Evolutionary conservation across 164 flowering plant genomes (phyloP), one percentile per base, ranked within the genome.

Genomic region (Paratinospora sagittata): DNA sequence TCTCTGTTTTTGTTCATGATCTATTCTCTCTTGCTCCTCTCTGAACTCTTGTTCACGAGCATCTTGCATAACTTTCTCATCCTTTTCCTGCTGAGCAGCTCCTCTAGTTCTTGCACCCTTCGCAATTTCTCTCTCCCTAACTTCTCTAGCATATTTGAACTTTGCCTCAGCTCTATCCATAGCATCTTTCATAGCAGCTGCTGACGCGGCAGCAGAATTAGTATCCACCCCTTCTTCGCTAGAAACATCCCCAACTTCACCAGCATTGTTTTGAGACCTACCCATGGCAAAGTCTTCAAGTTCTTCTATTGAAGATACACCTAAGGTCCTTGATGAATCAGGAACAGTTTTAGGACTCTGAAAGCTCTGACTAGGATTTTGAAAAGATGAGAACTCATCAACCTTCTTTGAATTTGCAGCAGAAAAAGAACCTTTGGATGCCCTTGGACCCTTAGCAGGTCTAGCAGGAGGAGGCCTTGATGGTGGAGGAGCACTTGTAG

Each of bases 401-500:
- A 62, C 80, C 78, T 86, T 88, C 80, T 80, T 85, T 27, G 81
- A 70, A 77, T 78, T 81, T 66, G 67, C 72, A 49, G 82, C 74
- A 27, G 79, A 70, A 75, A 72, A 77, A 67, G 76, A 80, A 74
- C 85, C 76, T 33, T 66, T 62, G 47, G 77, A 85, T n/a, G 80
- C 70, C 76, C 77, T 91, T 34, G 85, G 73, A 73, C 72, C 34
- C 8, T 78, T 81, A 13, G 83, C 78, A 23, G 94, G 90, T 76
- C 87, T 83, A 19, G 92, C 85, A 70, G 98, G 86, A 67, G 98
- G 98, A 9, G 97, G 98, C 75, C 99, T 90, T 76, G 98, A 87
- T 75, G 99, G 99, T 21, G 99, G 98, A 61, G 99, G 97, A 69
- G 97, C 94, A 81, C 82, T 81, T 67, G 98, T 91, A 12, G 96